Percentiles rank a stretch among this genome's conserved stretches.
Evolutionary conservation across 306 rosid genomes (phyloP).

Genomic region (Rosa multiflora): DNA sequence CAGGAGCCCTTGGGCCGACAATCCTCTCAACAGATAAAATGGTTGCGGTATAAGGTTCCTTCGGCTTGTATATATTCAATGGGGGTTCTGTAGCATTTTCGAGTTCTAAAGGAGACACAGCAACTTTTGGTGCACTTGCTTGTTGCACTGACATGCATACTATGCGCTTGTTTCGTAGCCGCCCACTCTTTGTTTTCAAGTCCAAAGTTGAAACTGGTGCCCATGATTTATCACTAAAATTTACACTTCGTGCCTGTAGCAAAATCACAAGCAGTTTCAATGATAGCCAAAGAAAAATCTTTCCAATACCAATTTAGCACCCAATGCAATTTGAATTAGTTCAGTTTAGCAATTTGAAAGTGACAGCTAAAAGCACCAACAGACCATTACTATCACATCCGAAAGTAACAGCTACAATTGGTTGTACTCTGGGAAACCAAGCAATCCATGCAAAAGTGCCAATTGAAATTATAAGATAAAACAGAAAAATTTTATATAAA

Average conservation of each 20-base stretch:
- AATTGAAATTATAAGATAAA: background rate
- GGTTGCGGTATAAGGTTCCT: conserved; percentile 87
- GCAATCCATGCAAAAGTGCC: background rate
- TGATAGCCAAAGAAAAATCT: background rate
- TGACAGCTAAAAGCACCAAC: background rate
- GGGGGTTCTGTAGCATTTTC: conserved; percentile 83
- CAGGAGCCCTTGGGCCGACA: conserved; percentile 94
- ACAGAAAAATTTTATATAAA: background rate
- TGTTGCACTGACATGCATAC: conserved; percentile 89
- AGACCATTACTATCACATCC: background rate
- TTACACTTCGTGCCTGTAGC: conserved; percentile 54
- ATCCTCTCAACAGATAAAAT: conserved; percentile 92
- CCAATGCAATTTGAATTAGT: background rate
- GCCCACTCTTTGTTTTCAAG: conserved; percentile 43
- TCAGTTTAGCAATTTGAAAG: background rate
- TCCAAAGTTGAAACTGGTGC: conserved; percentile 42
- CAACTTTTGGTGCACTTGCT: conserved; percentile 66
- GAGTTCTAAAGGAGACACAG: conserved; percentile 63
- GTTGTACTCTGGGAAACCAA: background rate
- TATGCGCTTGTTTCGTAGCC: conserved; percentile 41
- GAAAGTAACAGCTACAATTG: background rate
- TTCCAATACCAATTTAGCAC: background rate
- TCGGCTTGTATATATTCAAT: conserved; percentile 74
- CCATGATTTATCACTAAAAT: conserved; percentile 59
- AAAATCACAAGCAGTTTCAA: conserved; percentile 19